These are phyloP conservation scores for Starmerella sp. DNA, from an alignment of 805 yeast genomes.

Conservation along the genomic window DNA sequence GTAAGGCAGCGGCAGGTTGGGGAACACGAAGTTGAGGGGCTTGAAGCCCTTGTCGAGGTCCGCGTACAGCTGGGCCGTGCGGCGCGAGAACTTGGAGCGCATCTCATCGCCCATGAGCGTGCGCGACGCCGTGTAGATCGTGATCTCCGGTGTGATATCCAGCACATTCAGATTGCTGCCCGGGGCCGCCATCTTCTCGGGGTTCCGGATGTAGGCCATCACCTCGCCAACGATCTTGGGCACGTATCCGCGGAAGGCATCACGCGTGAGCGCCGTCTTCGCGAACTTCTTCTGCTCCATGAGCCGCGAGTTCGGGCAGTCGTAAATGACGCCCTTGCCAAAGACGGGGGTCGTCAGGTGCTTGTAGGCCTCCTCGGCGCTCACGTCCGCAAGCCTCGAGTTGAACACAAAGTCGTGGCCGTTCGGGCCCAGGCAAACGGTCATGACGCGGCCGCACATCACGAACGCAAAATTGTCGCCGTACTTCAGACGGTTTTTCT, in stretches of 20 bases:
- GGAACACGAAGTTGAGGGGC: slow-evolving; percentile 91
- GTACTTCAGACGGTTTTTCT: slow-evolving; percentile 60
- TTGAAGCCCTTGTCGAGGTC: slow-evolving; percentile 96
- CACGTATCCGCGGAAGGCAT: slow-evolving; percentile 72
- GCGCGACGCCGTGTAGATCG: slow-evolving; percentile 92
- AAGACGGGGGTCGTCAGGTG: slow-evolving; percentile 99
- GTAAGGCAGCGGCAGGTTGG: slow-evolving; percentile 78
- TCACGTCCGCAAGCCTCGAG: slow-evolving; percentile 76
- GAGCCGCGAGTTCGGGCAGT: slow-evolving; percentile 82
- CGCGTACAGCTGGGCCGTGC: slow-evolving; percentile 73
- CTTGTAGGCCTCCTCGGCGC: slow-evolving; percentile 92
- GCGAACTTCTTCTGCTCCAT: slow-evolving; percentile 99
- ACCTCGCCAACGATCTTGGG: slow-evolving; percentile 80
- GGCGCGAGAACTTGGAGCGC: slow-evolving; percentile 68
- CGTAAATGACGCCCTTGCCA: slow-evolving; percentile 95
- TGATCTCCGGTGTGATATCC: slow-evolving; percentile 84
- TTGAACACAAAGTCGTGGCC: slow-evolving; percentile 95
- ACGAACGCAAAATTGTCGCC: slow-evolving; percentile 92
- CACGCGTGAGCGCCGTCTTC: slow-evolving; percentile 76
- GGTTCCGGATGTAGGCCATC: slow-evolving; percentile 44
- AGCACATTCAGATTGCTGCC: slow-evolving; percentile 39
- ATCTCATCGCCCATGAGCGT: slow-evolving; percentile 83
- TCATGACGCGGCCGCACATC: slow-evolving; percentile 81
- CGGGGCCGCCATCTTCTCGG: slow-evolving; percentile 28
- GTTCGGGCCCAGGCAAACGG: slow-evolving; percentile 91